phyloP scores from a whole-genome alignment of 768 basidiomycete genomes.

The Boletus tomentosulus region DNA sequence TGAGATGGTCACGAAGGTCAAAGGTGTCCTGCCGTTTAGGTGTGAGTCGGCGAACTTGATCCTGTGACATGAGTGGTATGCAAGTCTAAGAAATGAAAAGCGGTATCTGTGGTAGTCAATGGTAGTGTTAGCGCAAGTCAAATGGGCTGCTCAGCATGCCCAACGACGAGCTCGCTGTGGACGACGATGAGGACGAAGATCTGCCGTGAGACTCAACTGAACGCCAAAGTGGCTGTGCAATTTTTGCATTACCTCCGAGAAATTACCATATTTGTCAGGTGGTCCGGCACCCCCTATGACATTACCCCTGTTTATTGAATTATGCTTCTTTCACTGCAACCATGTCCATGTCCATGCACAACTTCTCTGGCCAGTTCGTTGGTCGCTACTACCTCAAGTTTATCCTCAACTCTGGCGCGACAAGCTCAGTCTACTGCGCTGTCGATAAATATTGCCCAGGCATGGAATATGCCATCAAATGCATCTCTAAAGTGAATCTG shows the following conservation, averaged over 20 bases:
- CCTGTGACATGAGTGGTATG: conserved; percentile 25
- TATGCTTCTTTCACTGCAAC: background rate
- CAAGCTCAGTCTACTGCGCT: conserved; percentile 75
- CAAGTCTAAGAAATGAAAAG: background rate
- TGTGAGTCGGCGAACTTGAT: conserved; percentile 15
- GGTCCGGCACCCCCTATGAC: background rate
- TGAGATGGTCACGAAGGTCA: conserved; percentile 66
- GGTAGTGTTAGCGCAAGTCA: background rate
- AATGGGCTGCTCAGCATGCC: conserved; percentile 15
- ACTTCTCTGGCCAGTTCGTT: conserved; percentile 48
- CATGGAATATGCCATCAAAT: conserved; percentile 67
- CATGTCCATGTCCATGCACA: conserved; percentile 32
- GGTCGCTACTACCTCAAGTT: conserved; percentile 59
- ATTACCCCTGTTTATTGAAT: background rate
- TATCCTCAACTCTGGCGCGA: conserved; percentile 69
- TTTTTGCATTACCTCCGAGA: background rate
- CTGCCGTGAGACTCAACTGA: background rate
- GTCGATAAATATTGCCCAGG: conserved; percentile 42
- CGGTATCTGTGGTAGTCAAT: background rate
- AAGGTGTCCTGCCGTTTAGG: conserved; percentile 57
- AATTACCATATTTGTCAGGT: background rate
- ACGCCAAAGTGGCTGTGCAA: conserved; percentile 15
- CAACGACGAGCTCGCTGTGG: conserved; percentile 12
- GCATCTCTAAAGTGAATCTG: conserved; percentile 55
- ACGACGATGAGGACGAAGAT: conserved; percentile 5